Conservation (phyloP, 768 basidiomycete species). For the Vararia minispora region DNA sequence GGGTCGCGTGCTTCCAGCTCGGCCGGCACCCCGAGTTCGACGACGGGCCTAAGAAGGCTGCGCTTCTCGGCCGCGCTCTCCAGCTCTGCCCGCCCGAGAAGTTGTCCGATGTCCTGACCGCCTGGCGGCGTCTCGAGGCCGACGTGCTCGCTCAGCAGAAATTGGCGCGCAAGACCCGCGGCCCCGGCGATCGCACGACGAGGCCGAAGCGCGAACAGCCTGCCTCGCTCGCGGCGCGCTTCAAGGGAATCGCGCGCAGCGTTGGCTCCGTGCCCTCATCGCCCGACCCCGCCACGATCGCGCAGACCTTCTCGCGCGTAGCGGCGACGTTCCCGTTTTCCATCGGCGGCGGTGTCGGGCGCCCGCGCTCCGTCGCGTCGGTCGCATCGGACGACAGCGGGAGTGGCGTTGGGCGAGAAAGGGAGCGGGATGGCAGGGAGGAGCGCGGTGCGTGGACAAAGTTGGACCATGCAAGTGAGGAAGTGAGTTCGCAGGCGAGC, state of each 20-base stretch:
- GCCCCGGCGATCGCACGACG: slow-evolving; percentile 3
- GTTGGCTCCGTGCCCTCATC: slow-evolving; percentile 60
- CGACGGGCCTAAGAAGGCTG: slow-evolving; percentile 55
- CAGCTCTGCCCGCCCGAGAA: slow-evolving; percentile 79
- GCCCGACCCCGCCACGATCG: slow-evolving; percentile 72
- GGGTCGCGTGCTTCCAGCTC: slow-evolving; percentile 84
- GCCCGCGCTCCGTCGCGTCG: slow-evolving; percentile 15
- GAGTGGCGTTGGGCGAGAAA: slow-evolving; percentile 23
- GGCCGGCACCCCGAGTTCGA: slow-evolving; percentile 72
- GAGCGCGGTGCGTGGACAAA: slow-evolving; percentile 20
- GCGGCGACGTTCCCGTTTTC: slow-evolving; percentile 68
- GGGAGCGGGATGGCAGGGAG: too few species aligned
- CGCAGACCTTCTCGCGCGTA: slow-evolving; percentile 69
- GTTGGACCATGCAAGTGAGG: slow-evolving; percentile 41
- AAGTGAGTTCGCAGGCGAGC: slow-evolving; percentile 65
- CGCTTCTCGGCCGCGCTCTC: slow-evolving; percentile 68
- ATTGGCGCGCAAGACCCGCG: slow-evolving; percentile 24
- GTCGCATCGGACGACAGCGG: slow-evolving; percentile 26
- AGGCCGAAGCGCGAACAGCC: slow-evolving; percentile 3
- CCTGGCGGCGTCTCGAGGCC: slow-evolving; percentile 68
- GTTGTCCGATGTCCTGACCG: slow-evolving; percentile 62
- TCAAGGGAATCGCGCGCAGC: slow-evolving; percentile 62
- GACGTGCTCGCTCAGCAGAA: slow-evolving; percentile 42
- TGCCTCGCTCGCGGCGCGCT: slow-evolving; percentile 42
- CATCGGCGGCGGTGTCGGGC: slow-evolving; percentile 29